Conservation (phyloP, 2,329 filamentous ascomycete species). For the Lojkania enalia region DNA sequence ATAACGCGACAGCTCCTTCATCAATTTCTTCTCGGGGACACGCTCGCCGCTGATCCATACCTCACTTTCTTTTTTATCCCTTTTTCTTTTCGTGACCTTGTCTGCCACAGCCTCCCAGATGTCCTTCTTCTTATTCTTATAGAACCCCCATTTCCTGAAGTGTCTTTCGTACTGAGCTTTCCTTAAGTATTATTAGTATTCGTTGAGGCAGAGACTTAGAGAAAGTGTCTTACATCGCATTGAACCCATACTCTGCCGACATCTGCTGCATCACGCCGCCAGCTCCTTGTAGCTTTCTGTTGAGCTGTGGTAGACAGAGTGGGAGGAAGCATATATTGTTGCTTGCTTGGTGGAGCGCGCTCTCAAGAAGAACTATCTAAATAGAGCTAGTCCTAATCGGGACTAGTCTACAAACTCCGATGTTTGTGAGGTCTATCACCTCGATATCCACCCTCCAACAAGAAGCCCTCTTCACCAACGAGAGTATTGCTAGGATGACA, state of each 20-base stretch:
- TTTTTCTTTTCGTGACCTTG: slow-evolving; percentile 23
- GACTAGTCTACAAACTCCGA: too few species aligned
- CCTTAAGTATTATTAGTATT: slow-evolving; percentile 11
- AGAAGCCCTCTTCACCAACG: too few species aligned
- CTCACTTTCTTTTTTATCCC: slow-evolving; percentile 23
- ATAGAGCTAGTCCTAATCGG: too few species aligned
- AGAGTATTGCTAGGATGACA: too few species aligned
- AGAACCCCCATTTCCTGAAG: slow-evolving; percentile 27
- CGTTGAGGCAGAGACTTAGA: background rate
- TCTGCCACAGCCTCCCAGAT: slow-evolving; percentile 20
- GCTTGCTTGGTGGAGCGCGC: too few species aligned
- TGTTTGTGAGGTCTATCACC: too few species aligned
- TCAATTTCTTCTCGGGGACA: slow-evolving; percentile 20
- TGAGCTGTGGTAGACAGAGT: too few species aligned
- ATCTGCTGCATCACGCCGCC: too few species aligned
- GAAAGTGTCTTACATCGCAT: slow-evolving; percentile 7
- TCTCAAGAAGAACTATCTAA: too few species aligned
- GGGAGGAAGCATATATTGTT: too few species aligned
- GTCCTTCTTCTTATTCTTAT: slow-evolving; percentile 23
- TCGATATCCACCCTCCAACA: too few species aligned
- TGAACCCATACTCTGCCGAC: slow-evolving; percentile 5
- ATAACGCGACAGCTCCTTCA: slow-evolving; percentile 19
- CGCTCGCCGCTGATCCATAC: slow-evolving; percentile 13
- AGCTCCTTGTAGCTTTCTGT: too few species aligned
- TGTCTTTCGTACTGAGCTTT: slow-evolving; percentile 23